Evolutionary conservation across 495 filamentous ascomycete genomes (phyloP).

Genomic region (Barbatosphaeria neglecta): DNA sequence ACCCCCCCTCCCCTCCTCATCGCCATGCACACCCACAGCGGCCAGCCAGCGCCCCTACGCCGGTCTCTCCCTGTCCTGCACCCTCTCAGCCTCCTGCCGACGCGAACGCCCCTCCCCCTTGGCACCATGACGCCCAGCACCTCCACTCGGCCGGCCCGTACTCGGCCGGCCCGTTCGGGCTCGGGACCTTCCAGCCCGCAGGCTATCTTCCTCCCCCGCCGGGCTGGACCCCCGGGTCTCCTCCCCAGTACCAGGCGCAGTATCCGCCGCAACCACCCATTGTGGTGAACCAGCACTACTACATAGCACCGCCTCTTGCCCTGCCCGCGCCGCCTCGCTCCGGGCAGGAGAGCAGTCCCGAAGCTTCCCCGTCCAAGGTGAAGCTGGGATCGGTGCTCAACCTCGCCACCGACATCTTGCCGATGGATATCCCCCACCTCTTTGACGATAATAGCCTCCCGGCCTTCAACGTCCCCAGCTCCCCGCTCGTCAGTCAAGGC

Average conservation of each 20-base stretch:
- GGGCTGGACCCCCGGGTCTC: constrained; percentile 15
- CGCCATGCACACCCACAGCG: background rate
- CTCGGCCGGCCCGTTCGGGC: background rate
- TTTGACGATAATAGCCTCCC: constrained; percentile 26
- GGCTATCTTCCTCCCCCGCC: constrained; percentile 23
- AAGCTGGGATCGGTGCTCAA: constrained; percentile 26
- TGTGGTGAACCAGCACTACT: constrained; percentile 39
- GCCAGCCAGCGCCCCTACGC: constrained; percentile 2
- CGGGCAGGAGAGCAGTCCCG: constrained; percentile 7
- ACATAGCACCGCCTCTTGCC: constrained; percentile 19
- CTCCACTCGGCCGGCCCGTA: background rate
- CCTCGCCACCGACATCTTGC: constrained; percentile 20
- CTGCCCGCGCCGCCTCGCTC: constrained; percentile 10
- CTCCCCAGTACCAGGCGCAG: constrained; percentile 12
- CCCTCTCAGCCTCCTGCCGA: constrained; percentile 4
- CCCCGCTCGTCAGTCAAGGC: constrained; percentile 29
- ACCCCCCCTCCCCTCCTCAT: constrained; percentile 8
- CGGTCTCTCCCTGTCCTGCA: constrained; percentile 7
- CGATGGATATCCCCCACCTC: constrained; percentile 14
- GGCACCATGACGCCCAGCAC: background rate
- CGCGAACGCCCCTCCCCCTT: background rate
- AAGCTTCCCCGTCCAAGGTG: constrained; percentile 17
- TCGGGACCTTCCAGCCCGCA: constrained; percentile 11
- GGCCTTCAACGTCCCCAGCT: constrained; percentile 21
- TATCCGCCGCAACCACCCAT: constrained; percentile 20